Conservation (phyloP, 495 filamentous ascomycete genomes). For the Neurospora africana region DNA sequence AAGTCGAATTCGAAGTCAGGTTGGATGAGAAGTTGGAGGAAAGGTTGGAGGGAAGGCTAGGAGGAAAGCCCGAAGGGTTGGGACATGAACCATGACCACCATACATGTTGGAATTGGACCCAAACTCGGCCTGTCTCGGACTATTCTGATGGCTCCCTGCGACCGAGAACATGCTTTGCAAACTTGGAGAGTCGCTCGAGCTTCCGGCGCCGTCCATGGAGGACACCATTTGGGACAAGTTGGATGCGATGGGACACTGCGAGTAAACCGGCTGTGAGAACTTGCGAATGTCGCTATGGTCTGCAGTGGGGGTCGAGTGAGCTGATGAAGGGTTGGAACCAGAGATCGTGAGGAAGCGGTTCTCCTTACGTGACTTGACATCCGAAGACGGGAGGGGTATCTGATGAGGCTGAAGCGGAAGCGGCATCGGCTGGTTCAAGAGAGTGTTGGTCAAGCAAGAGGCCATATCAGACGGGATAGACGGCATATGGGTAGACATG, state of each 20-base stretch:
- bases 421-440: slow-evolving; percentile 32
- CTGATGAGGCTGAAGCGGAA: slow-evolving; percentile 19
- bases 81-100: background rate
- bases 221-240: background rate
- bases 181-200: background rate
- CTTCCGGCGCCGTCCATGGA: background rate
- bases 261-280: slow-evolving; percentile 22
- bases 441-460: slow-evolving; percentile 33
- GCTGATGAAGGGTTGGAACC: slow-evolving; percentile 3
- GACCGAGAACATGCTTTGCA: background rate
- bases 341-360: slow-evolving; percentile 11
- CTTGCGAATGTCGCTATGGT: slow-evolving; percentile 22
- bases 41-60: background rate
- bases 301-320: slow-evolving; percentile 7
- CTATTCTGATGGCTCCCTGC: background rate
- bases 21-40: background rate
- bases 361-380: slow-evolving; percentile 31
- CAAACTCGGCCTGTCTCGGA: slow-evolving; percentile 1
- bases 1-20: background rate
- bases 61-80: background rate
- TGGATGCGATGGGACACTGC: background rate
- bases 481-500: slow-evolving; percentile 1
- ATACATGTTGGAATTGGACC: slow-evolving; percentile 1
- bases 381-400: slow-evolving; percentile 23
- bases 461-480: slow-evolving; percentile 24